phyloP scores from a whole-genome alignment of 768 basidiomycete genomes.

The Boletus coccyginus region DNA sequence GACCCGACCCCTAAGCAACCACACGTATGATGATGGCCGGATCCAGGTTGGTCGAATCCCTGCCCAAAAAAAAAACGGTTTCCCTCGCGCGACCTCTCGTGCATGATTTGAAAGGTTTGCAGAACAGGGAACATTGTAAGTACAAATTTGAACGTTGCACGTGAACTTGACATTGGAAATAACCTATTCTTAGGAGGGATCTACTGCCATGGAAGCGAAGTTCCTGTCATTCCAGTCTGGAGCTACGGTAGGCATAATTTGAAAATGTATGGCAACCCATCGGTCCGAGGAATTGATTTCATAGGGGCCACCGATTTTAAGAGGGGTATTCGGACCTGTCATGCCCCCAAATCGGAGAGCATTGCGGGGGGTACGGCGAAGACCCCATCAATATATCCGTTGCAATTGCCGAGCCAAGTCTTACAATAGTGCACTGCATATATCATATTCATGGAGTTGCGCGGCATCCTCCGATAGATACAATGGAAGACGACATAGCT shows the following conservation, averaged over 20 bases:
- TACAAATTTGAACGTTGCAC: slow-evolving; percentile 8
- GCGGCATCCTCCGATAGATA: slow-evolving; percentile 7
- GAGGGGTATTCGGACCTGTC: neutral
- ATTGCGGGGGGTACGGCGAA: neutral
- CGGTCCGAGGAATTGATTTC: neutral
- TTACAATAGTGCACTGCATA: neutral
- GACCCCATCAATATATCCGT: neutral
- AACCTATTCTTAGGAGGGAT: slow-evolving; percentile 14
- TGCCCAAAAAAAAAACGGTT: neutral
- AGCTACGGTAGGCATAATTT: neutral
- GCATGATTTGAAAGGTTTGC: neutral
- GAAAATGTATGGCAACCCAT: neutral
- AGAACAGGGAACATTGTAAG: neutral
- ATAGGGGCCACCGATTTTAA: neutral
- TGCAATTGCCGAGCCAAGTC: neutral
- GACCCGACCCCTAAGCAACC: neutral
- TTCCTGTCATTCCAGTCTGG: slow-evolving; percentile 4
- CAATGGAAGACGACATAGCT: neutral
- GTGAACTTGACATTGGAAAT: slow-evolving; percentile 20
- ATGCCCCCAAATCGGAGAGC: neutral
- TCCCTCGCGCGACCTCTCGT: too few species aligned
- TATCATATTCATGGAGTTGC: slow-evolving; percentile 1
- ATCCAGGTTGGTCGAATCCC: neutral
- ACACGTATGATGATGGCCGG: neutral
- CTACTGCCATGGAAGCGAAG: slow-evolving; percentile 11